phyloP scores from a whole-genome alignment of 2,329 filamentous ascomycete species.

The Ambrosiella xylebori region DNA sequence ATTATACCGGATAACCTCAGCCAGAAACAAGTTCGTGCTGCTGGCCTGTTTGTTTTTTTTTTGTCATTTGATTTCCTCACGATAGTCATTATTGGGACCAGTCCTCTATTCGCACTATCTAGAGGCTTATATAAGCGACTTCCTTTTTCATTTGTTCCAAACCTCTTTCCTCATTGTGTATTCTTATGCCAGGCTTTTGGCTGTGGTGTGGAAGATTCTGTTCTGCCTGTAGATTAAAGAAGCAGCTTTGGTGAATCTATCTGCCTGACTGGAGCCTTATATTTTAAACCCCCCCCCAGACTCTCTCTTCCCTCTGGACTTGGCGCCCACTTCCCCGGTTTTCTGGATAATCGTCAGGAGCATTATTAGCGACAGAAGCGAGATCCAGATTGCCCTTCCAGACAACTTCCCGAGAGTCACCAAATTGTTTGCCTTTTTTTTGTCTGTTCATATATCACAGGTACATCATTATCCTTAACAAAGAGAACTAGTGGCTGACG shows the following conservation, averaged over 20 bases:
- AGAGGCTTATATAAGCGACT: not conserved
- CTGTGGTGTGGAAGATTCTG: too few species aligned
- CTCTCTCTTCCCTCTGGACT: not conserved
- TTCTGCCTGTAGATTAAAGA: too few species aligned
- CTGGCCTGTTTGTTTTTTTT: too few species aligned
- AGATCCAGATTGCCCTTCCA: not conserved
- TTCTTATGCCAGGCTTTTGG: too few species aligned
- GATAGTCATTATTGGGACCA: too few species aligned
- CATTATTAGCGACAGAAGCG: not conserved
- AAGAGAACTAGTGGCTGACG: not conserved
- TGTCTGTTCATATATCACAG: not conserved
- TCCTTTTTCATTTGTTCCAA: not conserved
- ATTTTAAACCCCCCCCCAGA: not conserved
- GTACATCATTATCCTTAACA: not conserved
- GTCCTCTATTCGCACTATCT: too few species aligned
- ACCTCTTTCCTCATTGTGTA: not conserved
- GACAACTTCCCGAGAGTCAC: not conserved
- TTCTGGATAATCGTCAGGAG: not conserved
- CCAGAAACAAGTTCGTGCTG: too few species aligned
- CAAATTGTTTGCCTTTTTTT: not conserved
- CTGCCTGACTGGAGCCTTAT: not conserved
- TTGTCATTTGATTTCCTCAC: too few species aligned
- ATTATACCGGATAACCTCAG: too few species aligned
- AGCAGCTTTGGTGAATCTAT: too few species aligned
- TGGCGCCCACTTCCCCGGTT: not conserved